Conservation (phyloP, 2,329 filamentous ascomycete genomes). For the Penicillium concentricum region DNA sequence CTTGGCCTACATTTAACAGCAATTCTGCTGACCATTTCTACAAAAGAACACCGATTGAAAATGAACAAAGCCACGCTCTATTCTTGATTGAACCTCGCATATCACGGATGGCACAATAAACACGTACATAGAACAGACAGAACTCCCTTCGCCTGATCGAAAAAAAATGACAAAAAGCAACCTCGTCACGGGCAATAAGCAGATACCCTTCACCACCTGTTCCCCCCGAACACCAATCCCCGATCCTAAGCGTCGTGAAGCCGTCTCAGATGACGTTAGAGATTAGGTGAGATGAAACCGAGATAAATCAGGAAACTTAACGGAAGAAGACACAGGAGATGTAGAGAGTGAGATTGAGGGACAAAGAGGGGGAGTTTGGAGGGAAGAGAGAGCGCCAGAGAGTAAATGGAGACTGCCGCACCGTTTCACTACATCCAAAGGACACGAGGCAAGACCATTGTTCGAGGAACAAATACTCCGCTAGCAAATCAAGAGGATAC, state of each 20-base stretch:
- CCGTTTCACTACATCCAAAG: conserved; percentile 33
- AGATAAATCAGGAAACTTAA: conserved; percentile 25
- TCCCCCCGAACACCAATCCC: conserved; percentile 31
- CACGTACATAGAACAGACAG: conserved; percentile 32
- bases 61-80: conserved; percentile 23
- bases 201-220: conserved; percentile 23
- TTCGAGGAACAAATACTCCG: conserved; percentile 12
- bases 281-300: conserved; percentile 28
- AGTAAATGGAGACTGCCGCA: conserved; percentile 22
- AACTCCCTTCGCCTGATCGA: conserved; percentile 29
- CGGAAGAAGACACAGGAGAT: conserved; percentile 27
- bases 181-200: conserved; percentile 22
- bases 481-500: conserved; percentile 15
- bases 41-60: neutral
- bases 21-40: neutral
- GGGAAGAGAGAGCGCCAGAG: conserved; percentile 11
- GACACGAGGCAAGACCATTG: conserved; percentile 16
- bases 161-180: conserved; percentile 22
- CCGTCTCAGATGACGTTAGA: conserved; percentile 26
- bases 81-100: conserved; percentile 17
- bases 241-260: conserved; percentile 23
- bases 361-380: conserved; percentile 5
- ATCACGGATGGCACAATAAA: conserved; percentile 23
- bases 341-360: conserved; percentile 32
- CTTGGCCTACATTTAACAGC: neutral